Percentiles rank a stretch among this genome's conserved stretches.
Evolutionary conservation across 2,329 filamentous ascomycete genomes (phyloP).

Genomic region (Phaeosphaeria sp.): DNA sequence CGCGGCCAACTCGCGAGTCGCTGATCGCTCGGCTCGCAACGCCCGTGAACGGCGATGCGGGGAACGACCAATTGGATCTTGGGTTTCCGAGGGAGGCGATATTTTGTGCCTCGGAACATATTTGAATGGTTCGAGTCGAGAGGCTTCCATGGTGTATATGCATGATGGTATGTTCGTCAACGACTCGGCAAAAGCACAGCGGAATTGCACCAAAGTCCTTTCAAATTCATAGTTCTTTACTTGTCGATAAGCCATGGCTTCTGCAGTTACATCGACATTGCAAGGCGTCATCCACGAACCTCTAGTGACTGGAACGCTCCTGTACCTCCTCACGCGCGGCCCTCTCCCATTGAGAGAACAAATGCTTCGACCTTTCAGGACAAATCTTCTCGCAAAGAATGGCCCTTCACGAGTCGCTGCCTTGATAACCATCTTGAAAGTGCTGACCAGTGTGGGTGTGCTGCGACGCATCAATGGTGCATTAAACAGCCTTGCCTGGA

Average conservation of each 20-base stretch:
- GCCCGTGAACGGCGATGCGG: neutral
- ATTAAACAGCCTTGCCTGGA: conserved; percentile 31
- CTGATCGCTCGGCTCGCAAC: neutral
- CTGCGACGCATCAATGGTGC: conserved; percentile 21
- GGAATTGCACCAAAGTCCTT: neutral
- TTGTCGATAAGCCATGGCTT: conserved; percentile 4
- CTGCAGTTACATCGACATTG: conserved; percentile 1
- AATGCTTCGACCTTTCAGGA: conserved; percentile 29
- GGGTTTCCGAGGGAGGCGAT: neutral
- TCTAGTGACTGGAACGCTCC: conserved; percentile 25
- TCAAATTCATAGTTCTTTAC: neutral
- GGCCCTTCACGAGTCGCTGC: conserved; percentile 24
- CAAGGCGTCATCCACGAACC: conserved; percentile 17
- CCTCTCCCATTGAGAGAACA: conserved; percentile 27
- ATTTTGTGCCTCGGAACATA: neutral
- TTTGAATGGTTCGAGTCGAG: neutral
- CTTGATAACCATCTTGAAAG: conserved; percentile 28
- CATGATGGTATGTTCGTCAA: neutral
- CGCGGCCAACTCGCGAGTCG: neutral
- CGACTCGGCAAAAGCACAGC: neutral
- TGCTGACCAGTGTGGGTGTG: conserved; percentile 24
- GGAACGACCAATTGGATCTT: neutral
- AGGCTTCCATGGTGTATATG: neutral
- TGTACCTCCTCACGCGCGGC: conserved; percentile 33
- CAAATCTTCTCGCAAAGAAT: conserved; percentile 21